Evolutionary conservation across 768 basidiomycete species (phyloP), one percentile per base, ranked within the genome.

Genomic region (Calocybe gangraenosa): DNA sequence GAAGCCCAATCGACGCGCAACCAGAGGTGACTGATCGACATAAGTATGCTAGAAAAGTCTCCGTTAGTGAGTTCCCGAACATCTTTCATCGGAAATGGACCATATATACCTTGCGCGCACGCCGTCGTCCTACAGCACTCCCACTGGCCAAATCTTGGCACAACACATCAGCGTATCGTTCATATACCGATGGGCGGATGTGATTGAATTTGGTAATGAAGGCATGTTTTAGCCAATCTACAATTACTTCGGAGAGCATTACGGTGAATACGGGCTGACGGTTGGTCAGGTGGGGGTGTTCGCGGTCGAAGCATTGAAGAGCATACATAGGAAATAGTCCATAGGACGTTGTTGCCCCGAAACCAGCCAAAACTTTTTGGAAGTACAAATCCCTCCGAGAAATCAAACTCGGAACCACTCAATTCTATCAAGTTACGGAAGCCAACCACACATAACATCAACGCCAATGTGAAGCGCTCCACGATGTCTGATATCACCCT

Each of bases 141-240:
- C 80, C 86, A 50, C 85, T 85, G 5, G 93, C 77, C 13, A 99
- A 75, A 61, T 99, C 96, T 31, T 88, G 85, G 58, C 94, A 98
- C 1, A 99, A 75, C 0, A 99, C 92, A 56, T 99, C 96, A 2
- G 85, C 89, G 62, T 92, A 99, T 13, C 95, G 79, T 51, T 92
- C 92, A 54, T 98, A 99, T 2, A 97, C 92, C 0, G 86, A 87
- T 0, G 93, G 92, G 0, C 94, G 82, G 37, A 99, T 94, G 58
- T 98, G 95, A 56, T 99, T 99, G 71, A 98, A 98, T 64, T 99
- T 99, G 40, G 94, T 95, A 57, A 99, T 98, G 67, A 98, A 99
- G 8, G 94, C 95, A 58, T 99, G 96, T 63, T 99, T 99, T 40
- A 98, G 74, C 95, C 95, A 99, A 62, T 99, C 96, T 9, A 99